phyloP scores from a whole-genome alignment of 305 asterid genomes.

The Withania somnifera region DNA sequence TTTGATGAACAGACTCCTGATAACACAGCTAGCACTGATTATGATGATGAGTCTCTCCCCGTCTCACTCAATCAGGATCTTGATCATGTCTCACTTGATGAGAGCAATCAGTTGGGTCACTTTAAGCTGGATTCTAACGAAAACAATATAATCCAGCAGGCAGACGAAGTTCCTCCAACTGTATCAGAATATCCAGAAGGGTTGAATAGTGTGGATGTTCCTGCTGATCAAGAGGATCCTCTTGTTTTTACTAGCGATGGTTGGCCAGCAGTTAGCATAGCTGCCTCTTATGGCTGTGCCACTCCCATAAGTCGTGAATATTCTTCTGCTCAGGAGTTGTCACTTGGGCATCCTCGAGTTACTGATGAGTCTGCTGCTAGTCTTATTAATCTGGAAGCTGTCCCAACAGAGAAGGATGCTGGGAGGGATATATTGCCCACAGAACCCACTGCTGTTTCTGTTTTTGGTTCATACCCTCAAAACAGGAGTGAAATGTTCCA shows the following conservation, averaged over 20 bases:
- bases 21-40: conserved; percentile 8
- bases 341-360: conserved; percentile 50
- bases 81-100: conserved; percentile 26
- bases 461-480: conserved; percentile 20
- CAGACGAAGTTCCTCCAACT: conserved; percentile 27
- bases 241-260: conserved; percentile 32
- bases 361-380: conserved; percentile 36
- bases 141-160: conserved; percentile 23
- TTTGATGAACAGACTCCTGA: conserved; percentile 9
- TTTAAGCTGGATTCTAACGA: conserved; percentile 32
- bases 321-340: conserved; percentile 39
- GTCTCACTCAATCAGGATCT: conserved; percentile 29
- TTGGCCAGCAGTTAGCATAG: conserved; percentile 55
- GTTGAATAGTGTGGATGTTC: conserved; percentile 31
- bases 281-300: conserved; percentile 33
- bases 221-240: conserved; percentile 29
- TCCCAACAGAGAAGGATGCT: conserved; percentile 7
- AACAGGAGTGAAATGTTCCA: conserved; percentile 50
- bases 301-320: conserved; percentile 38
- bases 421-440: conserved; percentile 14
- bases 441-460: conserved; percentile 12
- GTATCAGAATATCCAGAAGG: conserved; percentile 36
- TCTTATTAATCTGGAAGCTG: conserved; percentile 34
- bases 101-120: conserved; percentile 27
- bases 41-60: conserved; percentile 22